These are phyloP conservation scores for Piper betle DNA, from an alignment of 164 flowering plant species.

Conservation along the genomic window DNA sequence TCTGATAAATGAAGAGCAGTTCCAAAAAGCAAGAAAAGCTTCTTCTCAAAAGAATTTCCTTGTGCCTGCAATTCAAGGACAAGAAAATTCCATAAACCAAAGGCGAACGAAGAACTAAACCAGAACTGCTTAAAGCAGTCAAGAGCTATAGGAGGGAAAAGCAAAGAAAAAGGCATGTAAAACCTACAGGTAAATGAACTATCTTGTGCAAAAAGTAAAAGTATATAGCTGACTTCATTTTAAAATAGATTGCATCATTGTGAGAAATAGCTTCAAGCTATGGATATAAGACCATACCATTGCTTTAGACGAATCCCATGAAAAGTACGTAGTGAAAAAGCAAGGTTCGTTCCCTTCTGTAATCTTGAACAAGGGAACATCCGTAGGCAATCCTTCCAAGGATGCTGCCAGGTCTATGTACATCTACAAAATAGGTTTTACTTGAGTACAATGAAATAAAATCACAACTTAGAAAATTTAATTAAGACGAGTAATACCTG, in stretches of 20 bases:
- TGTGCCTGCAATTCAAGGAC: constrained; percentile 39
- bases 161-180: not conserved
- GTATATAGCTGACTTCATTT: not conserved
- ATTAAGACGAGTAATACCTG: constrained; percentile 36
- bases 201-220: not conserved
- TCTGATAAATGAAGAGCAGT: constrained; percentile 39
- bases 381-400: constrained; percentile 62
- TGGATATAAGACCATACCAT: constrained; percentile 32
- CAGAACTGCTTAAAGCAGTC: too few relatives aligned
- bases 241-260: not conserved
- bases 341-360: constrained; percentile 98
- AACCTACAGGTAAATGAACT: not conserved
- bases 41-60: constrained; percentile 96
- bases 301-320: constrained; percentile 92
- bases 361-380: constrained; percentile 79
- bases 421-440: constrained; percentile 37
- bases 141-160: not conserved
- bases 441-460: constrained; percentile 1
- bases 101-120: too few relatives aligned
- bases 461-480: not conserved
- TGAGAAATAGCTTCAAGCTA: not conserved
- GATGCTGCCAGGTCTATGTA: constrained; percentile 70
- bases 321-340: constrained; percentile 88
- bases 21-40: constrained; percentile 68
- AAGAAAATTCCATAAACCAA: not conserved